phyloP scores from a whole-genome alignment of 2,329 filamentous ascomycete species.

The Penicillium palitans region DNA sequence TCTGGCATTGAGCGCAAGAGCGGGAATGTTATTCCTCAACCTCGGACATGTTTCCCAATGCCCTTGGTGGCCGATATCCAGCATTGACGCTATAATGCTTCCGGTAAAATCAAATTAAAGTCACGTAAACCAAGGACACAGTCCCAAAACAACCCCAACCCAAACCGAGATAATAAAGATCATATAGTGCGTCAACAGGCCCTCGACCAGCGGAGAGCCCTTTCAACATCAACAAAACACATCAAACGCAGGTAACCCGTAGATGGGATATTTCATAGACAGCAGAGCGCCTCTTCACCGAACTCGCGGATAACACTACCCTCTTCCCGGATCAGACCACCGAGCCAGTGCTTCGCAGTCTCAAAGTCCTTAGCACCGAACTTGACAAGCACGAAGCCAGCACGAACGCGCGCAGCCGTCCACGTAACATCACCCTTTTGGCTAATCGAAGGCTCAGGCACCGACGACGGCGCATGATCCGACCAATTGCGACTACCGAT shows the following conservation, averaged over 20 bases:
- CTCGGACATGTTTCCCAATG: neutral
- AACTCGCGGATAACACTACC: conserved; percentile 70
- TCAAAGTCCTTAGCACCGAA: conserved; percentile 83
- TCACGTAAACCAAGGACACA: neutral
- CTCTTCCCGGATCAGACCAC: conserved; percentile 70
- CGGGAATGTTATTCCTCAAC: neutral
- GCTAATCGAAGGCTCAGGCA: conserved; percentile 41
- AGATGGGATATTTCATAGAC: conserved; percentile 49
- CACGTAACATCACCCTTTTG: conserved; percentile 62
- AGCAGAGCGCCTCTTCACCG: conserved; percentile 78
- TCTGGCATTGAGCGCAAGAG: neutral
- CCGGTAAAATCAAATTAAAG: conserved; percentile 1
- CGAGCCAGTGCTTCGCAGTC: conserved; percentile 76
- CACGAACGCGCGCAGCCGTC: conserved; percentile 75
- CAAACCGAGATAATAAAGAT: neutral
- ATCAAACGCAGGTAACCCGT: neutral
- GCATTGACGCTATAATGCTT: neutral
- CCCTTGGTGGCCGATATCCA: neutral
- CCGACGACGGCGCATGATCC: conserved; percentile 26
- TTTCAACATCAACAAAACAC: neutral
- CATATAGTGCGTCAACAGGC: neutral
- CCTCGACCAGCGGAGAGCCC: conserved; percentile 6
- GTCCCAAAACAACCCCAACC: neutral
- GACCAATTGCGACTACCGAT: conserved; percentile 79
- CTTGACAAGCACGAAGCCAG: conserved; percentile 83